Evolutionary conservation across 257 asterid species (phyloP), one percentile per base, ranked within the genome.

Genomic region (Scutellaria baicalensis): DNA sequence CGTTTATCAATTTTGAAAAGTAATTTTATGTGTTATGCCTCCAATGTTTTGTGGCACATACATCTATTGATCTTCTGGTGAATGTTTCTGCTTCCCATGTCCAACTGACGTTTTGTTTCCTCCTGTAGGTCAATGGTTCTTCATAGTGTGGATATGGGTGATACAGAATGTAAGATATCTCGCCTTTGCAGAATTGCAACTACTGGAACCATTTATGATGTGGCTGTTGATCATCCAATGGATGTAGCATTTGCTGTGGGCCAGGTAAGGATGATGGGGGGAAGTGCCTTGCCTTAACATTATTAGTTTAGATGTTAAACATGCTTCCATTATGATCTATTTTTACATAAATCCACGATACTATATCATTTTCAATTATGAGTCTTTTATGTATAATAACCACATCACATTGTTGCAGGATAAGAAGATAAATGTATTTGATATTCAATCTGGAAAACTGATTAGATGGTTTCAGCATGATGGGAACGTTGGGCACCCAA

Each of bases 401-500:
- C 43, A 21, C n/a, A 16, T 57, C 69, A 13, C 51, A 56, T 67
- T 49, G 65, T 38, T 43, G 70, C 81, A 88, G 95, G 89, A 83
- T 72, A 88, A 76, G 85, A 81, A 76, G 83, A 86, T 86, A 68
- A 81, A 79, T 59, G 78, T 77, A 38, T 69, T 79, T 70, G 82
- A 73, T 72, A 76, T 84, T 80, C 75, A 79, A 73, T 66, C 85
- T 51, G 87, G 89, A 69, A 80, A 80, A 59, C 86, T 77, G 64
- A 60, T 83, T 73, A 83, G 78, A 72, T 84, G 82, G 70, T 82
- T 88, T 63, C 83, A 80, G 79, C 83, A 84, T 50, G 79, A 78
- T 56, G 80, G 71, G 75, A 85, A 81, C 23, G 39, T 40, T 20
- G 89, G 89, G 68, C 75, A 81, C 61, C 95, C 89, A 40, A 23